Evolutionary conservation across 805 yeast genomes (phyloP), one percentile per base, ranked within the genome.

Genomic region (Myxozyma monticola): DNA sequence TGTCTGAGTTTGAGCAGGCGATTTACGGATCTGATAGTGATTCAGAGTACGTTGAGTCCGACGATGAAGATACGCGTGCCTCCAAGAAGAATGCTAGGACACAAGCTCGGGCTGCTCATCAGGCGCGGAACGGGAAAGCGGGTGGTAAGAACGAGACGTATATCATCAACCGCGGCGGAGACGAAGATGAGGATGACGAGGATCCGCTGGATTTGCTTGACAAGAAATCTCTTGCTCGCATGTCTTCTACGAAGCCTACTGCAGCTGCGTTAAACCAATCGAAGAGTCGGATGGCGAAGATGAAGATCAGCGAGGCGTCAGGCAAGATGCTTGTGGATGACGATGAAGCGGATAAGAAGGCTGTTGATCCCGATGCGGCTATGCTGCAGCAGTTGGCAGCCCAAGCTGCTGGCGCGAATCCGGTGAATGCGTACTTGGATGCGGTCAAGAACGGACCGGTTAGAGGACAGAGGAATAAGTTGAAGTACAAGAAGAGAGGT

Each of bases 401-500:
- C 3, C 70, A 71, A 22, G 56, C 60, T 6, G 54, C 60, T 9
- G 57, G 45, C 17, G 68, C 70, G 24, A 71, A 73, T 39, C 95
- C 96, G 15, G 79, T 91, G 58, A 86, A 86, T 65, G 98, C 97
- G 0, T 93, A 93, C 67, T 79, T 89, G 59, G 96, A 89, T 56
- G 99, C 99, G 5, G 88, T 93, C 21, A 84, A 80, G 67, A 86
- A 85, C 61, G 97, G 93, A 21, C 98, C 98, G 26, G 81, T 89
- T 2, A 84, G 96, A 69, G 96, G 97, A 51, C 96, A 88, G 74
- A 81, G 80, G 72, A 90, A 90, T 69, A 88, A 81, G 72, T 79
- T 91, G 76, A 91, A 89, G 71, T 91, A 81, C 73, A 87, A 85
- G 71, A 74, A 75, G 46, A 73, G 74, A 8, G 31, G 52, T 8